A percentile compares a stretch with the other conserved stretches of the same genome.
Evolutionary conservation across 75 land plant species (phyloP).

Genomic region (Pseudotsuga menziesii): DNA sequence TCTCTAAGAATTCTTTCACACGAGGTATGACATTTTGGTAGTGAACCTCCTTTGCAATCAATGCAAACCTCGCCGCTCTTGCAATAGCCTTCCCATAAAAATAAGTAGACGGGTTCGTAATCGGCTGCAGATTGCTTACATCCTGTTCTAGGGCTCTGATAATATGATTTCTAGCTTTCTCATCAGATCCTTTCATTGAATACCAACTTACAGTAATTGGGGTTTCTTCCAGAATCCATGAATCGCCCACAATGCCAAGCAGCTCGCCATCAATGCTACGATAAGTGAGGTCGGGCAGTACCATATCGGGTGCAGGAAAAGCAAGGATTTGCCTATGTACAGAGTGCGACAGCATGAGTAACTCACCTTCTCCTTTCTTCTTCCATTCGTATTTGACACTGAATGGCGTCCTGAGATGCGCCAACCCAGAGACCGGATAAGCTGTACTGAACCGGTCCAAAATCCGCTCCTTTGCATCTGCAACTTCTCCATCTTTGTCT

Average conservation of each 20-base stretch:
- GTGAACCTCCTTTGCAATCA: conserved; percentile 84
- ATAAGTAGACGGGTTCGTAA: conserved; percentile 53
- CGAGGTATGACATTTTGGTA: conserved; percentile 32
- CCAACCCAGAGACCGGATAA: conserved; percentile 69
- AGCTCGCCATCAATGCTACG: conserved; percentile 82
- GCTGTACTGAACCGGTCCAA: conserved; percentile 69
- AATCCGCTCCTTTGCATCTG: conserved; percentile 23
- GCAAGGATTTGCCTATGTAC: conserved; percentile 56
- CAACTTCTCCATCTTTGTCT: not conserved
- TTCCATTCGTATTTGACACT: conserved; percentile 64
- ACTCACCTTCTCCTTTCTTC: conserved; percentile 67
- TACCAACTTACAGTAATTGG: conserved; percentile 54
- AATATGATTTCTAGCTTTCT: conserved; percentile 24
- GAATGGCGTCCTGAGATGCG: conserved; percentile 38
- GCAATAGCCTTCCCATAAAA: conserved; percentile 83
- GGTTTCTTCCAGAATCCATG: conserved; percentile 46
- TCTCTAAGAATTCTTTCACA: conserved; percentile 44
- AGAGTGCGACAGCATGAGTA: conserved; percentile 79
- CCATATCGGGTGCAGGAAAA: not conserved
- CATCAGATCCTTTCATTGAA: conserved; percentile 41
- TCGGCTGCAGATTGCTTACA: conserved; percentile 31
- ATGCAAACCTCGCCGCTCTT: conserved; percentile 72
- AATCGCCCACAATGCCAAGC: conserved; percentile 73
- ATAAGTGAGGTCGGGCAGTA: conserved; percentile 29
- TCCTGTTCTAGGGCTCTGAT: conserved; percentile 36